These are phyloP conservation scores for Cruciata laevipes DNA, from an alignment of 257 asterid genomes.

Conservation along the genomic window DNA sequence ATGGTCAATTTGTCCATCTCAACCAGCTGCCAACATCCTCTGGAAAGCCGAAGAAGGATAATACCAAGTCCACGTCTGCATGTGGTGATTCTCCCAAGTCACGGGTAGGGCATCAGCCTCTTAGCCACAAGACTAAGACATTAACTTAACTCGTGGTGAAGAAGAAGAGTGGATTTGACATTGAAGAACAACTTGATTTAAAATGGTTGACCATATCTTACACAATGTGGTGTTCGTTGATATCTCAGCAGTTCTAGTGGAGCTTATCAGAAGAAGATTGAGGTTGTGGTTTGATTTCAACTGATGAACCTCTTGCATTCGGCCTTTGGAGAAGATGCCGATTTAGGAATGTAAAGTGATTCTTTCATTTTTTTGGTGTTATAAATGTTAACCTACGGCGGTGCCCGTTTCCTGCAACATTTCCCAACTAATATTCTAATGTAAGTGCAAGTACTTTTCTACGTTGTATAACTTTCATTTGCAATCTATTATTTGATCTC, in stretches of 20 bases:
- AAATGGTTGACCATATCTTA: no score
- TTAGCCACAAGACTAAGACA: constrained; percentile 58
- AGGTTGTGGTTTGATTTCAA: no score
- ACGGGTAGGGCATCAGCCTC: constrained; percentile 72
- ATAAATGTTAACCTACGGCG: neutral
- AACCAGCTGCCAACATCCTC: constrained; percentile 41
- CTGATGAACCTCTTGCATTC: neutral
- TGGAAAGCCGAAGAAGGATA: constrained; percentile 32
- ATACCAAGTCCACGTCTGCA: constrained; percentile 19
- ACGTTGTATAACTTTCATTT: no score
- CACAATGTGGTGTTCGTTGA: constrained; percentile 31
- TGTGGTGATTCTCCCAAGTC: constrained; percentile 56
- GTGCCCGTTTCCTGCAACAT: neutral
- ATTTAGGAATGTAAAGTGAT: neutral
- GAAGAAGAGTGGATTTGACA: constrained; percentile 67
- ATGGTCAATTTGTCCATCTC: constrained; percentile 82
- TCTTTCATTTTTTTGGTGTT: constrained; percentile 6
- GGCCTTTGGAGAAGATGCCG: neutral
- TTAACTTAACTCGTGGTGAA: constrained; percentile 59
- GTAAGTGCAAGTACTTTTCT: no score
- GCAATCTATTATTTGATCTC: no score
- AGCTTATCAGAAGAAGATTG: constrained; percentile 28
- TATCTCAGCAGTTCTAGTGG: constrained; percentile 69
- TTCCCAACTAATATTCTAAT: neutral
- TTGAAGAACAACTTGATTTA: constrained; percentile 43